Base-by-base conservation (phyloP, 2,329 filamentous ascomycete species). In the Cercospora sesami region DNA sequence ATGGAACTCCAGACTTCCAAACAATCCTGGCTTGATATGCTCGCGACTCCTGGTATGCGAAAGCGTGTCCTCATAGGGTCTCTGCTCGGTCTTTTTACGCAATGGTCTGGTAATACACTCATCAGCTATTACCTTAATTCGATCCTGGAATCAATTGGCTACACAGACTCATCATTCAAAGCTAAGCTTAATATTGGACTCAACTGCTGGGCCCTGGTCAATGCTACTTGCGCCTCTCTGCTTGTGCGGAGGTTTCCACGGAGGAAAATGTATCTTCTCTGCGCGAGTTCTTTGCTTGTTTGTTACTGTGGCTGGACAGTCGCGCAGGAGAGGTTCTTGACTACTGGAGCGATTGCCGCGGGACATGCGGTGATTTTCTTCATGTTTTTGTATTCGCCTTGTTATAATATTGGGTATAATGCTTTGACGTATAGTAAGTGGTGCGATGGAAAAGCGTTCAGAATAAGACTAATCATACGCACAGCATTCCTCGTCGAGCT, bases 381-480 rank as follows among this genome's bases (percentile, higher is more conserved):
- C 57, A 82, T 79, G 74, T 80, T 79, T 64, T 76, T 58, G 51
- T 89, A 88, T 75, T 83, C 82, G 9, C 86, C 86, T 2, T 81
- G 80, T 68, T 90, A 90, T 75, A 89, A 89, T 72, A 82, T 90
- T 60, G 87, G 87, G 18, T 88, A 89, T 75, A 90, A 90, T 74
- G 86, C 88, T 12, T 80, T 90, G 64, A 89, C 87, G 1, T 89
- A 89, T 76, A 89, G 61, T 63, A 26, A 39, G 45, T 55, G 4
- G 5, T 18, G 55, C 28, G 28, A 9, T 1, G 55, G 7, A 18
- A 21, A 7, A 0, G 3, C 12, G 1, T 7, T 23, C 48, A 3
- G 18, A 5, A 5, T 9, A 2, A 23, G 21, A 18, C 61, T 63
- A 18, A 63, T 9, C 8, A 26, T 21, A 4, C 8, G 2, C 6